A percentile compares a stretch with the other conserved stretches of the same genome.
Conservation (phyloP, 2,329 filamentous ascomycete genomes). For the Sporothrix inflata region DNA sequence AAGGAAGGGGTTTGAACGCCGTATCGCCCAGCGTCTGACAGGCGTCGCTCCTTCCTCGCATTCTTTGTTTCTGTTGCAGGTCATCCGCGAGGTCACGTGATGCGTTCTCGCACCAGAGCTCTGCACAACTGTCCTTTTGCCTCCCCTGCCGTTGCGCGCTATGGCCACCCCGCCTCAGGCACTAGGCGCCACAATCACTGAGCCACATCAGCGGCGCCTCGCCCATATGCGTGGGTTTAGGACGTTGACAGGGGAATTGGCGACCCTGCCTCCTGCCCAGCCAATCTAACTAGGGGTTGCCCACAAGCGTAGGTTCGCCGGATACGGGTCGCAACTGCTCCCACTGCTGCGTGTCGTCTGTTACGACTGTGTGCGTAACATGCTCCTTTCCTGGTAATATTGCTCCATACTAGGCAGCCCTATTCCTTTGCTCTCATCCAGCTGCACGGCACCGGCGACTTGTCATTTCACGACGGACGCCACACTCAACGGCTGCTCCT, state of each 20-base stretch:
- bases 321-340: constrained; percentile 24
- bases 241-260: constrained; percentile 5
- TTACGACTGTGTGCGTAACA: constrained; percentile 14
- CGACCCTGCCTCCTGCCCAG: constrained; percentile 4
- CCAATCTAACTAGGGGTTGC: constrained; percentile 14
- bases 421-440: constrained; percentile 30
- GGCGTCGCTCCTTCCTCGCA: neutral
- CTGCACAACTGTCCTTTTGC: constrained; percentile 25
- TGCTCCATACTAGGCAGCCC: constrained; percentile 20
- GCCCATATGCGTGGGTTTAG: neutral
- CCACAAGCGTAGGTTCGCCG: constrained; percentile 22
- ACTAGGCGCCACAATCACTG: neutral
- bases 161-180: neutral
- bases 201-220: neutral
- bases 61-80: neutral
- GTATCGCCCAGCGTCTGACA: neutral
- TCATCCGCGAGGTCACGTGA: neutral
- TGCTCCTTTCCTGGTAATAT: constrained; percentile 21
- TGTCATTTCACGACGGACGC: constrained; percentile 11
- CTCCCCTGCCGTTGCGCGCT: neutral
- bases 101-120: neutral
- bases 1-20: neutral
- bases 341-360: constrained; percentile 19
- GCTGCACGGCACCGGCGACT: neutral
- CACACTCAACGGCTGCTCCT: constrained; percentile 18